Conservation (phyloP, 2,329 filamentous ascomycete species). For the Colletotrichum sojae region DNA sequence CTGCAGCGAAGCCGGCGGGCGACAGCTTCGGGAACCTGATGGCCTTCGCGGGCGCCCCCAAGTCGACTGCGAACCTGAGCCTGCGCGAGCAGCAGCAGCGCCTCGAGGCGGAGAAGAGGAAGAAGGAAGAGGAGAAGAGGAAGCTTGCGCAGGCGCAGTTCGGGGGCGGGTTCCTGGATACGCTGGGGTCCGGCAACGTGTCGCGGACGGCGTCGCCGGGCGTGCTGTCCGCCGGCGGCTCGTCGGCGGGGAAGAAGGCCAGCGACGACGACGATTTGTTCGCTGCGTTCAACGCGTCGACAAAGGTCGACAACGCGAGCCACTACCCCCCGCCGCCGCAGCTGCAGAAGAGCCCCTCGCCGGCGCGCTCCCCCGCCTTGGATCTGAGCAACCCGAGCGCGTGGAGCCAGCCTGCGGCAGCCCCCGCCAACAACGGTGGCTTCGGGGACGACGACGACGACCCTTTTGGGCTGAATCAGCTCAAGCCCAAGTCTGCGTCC, state of each 20-base stretch:
- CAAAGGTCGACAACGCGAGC: constrained; percentile 77
- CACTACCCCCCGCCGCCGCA: constrained; percentile 71
- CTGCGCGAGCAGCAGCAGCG: constrained; percentile 83
- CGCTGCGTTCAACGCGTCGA: constrained; percentile 76
- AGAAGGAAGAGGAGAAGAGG: constrained; percentile 81
- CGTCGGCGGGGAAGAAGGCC: constrained; percentile 48
- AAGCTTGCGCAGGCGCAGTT: constrained; percentile 83
- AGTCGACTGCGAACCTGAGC: constrained; percentile 78
- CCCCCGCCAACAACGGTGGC: constrained; percentile 47
- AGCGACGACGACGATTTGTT: constrained; percentile 75
- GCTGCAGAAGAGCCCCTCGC: constrained; percentile 60
- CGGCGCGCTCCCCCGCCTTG: constrained; percentile 58
- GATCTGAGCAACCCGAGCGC: constrained; percentile 69
- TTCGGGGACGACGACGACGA: constrained; percentile 86
- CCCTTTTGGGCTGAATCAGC: constrained; percentile 83
- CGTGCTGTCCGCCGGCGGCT: constrained; percentile 44
- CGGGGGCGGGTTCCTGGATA: constrained; percentile 84
- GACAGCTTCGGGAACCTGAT: constrained; percentile 87
- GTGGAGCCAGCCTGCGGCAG: constrained; percentile 59
- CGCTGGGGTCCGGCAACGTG: constrained; percentile 69
- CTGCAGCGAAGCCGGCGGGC: constrained; percentile 65
- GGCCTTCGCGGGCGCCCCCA: constrained; percentile 68
- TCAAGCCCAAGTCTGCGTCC: constrained; percentile 62
- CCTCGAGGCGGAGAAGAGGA: constrained; percentile 74
- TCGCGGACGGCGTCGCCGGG: constrained; percentile 64